These are phyloP conservation scores for Eremothecium gossypii DNA, from an alignment of 1,139 yeast species.

Conservation along the genomic window DNA sequence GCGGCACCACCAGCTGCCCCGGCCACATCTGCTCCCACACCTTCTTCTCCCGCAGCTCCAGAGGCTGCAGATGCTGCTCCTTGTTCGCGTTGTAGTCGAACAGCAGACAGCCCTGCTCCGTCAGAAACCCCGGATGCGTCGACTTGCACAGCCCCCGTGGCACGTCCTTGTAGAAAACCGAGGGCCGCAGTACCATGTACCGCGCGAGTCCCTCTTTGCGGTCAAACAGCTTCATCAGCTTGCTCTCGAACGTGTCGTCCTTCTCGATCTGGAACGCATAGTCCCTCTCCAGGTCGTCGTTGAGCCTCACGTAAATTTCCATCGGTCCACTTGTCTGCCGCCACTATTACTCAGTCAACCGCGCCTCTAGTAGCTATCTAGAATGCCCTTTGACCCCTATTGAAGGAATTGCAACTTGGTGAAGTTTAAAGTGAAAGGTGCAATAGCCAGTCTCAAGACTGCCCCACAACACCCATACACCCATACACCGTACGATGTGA, in stretches of 20 bases:
- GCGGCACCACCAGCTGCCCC: constrained; percentile 79
- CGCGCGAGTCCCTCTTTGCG: constrained; percentile 37
- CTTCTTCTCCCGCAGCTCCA: constrained; percentile 38
- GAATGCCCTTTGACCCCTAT: too few relatives aligned
- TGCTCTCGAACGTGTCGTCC: constrained; percentile 44
- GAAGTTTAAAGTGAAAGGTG: too few relatives aligned
- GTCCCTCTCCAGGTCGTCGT: constrained; percentile 76
- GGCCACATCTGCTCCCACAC: constrained; percentile 68
- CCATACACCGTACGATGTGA: too few relatives aligned
- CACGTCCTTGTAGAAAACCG: constrained; percentile 52
- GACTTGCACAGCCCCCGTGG: constrained; percentile 65
- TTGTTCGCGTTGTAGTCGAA: constrained; percentile 53
- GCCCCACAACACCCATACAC: too few relatives aligned
- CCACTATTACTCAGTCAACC: too few relatives aligned
- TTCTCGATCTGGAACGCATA: constrained; percentile 72
- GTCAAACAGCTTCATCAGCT: constrained; percentile 52
- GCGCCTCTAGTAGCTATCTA: too few relatives aligned
- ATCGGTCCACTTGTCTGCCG: constrained; percentile 16
- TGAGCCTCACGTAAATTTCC: constrained; percentile 79
- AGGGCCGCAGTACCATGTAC: constrained; percentile 63
- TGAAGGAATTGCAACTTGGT: too few relatives aligned
- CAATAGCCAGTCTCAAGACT: too few relatives aligned
- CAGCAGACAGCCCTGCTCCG: constrained; percentile 72
- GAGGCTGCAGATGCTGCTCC: constrained; percentile 34
- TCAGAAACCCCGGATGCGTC: constrained; percentile 74